phyloP scores from a whole-genome alignment of 2,329 filamentous ascomycete genomes.

The Colletotrichum shisoi region DNA sequence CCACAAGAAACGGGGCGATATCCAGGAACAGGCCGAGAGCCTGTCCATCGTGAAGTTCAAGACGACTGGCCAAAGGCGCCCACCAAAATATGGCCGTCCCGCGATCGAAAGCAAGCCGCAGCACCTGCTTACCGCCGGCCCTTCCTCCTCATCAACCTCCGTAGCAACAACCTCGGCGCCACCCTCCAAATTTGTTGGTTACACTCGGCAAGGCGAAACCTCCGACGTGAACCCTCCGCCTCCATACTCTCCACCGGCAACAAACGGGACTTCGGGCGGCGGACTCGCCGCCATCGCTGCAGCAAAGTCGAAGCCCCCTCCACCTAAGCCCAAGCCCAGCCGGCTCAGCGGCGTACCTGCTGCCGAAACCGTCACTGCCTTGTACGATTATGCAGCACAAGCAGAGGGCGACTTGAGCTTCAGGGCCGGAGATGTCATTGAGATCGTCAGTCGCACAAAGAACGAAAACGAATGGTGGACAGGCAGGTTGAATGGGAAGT shows the following conservation, averaged over 20 bases:
- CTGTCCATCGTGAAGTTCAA: slow-evolving; percentile 91
- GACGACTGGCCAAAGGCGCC: slow-evolving; percentile 75
- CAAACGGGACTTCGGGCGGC: slow-evolving; percentile 46
- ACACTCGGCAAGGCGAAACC: slow-evolving; percentile 52
- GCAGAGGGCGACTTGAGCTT: slow-evolving; percentile 95
- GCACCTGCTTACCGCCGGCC: slow-evolving; percentile 61
- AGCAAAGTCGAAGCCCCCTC: slow-evolving; percentile 72
- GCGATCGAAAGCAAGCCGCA: slow-evolving; percentile 60
- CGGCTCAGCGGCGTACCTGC: slow-evolving; percentile 70
- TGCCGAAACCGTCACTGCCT: slow-evolving; percentile 82
- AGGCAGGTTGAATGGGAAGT: slow-evolving; percentile 78
- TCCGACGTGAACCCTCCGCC: slow-evolving; percentile 69
- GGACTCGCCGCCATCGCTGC: slow-evolving; percentile 59
- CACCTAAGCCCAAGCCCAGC: slow-evolving; percentile 80
- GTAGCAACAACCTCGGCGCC: slow-evolving; percentile 36
- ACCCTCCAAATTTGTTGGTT: slow-evolving; percentile 48
- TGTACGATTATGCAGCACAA: slow-evolving; percentile 97
- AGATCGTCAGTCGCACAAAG: slow-evolving; percentile 81
- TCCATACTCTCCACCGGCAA: slow-evolving; percentile 67
- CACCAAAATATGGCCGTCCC: slow-evolving; percentile 66
- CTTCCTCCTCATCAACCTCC: slow-evolving; percentile 47
- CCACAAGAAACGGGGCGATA: slow-evolving; percentile 84
- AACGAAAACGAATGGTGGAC: slow-evolving; percentile 99
- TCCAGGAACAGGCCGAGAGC: slow-evolving; percentile 83
- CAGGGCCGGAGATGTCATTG: slow-evolving; percentile 84